Base-by-base conservation (phyloP, 805 yeast species). In the Cyberlindnera petersonii region DNA sequence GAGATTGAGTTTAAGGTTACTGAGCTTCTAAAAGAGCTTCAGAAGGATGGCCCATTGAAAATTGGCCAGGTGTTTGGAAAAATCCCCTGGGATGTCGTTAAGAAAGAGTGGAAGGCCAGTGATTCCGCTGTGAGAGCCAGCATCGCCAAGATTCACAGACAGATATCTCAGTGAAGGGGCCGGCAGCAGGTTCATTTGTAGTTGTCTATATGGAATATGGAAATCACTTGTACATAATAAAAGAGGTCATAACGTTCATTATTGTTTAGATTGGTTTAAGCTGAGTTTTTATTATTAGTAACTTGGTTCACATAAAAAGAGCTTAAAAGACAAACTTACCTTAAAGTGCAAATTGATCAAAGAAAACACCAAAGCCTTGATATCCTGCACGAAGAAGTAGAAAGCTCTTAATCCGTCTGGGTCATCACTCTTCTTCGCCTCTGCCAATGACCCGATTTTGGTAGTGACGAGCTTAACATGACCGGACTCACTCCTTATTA, bases 341-440 rank as follows among this genome's bases (percentile, higher is more conserved):
- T 69, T 69, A 54, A 65, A 69, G 47, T 69, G 71, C 31, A 69
- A 46, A 1, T 63, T 53, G 17, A 66, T 67, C 20, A 70, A 43
- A 2, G 75, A 66, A 40, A 68, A 69, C 1, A 70, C 48, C 17
- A 69, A 40, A 3, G 71, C 70, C 44, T 67, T 69, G 22, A 70
- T 39, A 49, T 70, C 72, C 38, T 68, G 72, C 1, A 65, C 56
- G 30, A 69, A 53, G 38, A 63, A 71, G 41, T 70, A 68, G 37
- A 66, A 71, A 5, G 61, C 68, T 35, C 71, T 49, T 17, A 71
- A 42, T 1, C 75, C 74, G 31, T 67, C 72, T 1, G 71, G 67
- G 39, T 69, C 74, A 1, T 63, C 63, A 24, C 67, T 56, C 13
- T 52, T 44, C 37, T 59, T 65, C 15, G 67, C 66, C 28, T 69